These are phyloP conservation scores for Borovskyia barvae DNA, from an alignment of 208 protist genomes.

Conservation along the genomic window DNA sequence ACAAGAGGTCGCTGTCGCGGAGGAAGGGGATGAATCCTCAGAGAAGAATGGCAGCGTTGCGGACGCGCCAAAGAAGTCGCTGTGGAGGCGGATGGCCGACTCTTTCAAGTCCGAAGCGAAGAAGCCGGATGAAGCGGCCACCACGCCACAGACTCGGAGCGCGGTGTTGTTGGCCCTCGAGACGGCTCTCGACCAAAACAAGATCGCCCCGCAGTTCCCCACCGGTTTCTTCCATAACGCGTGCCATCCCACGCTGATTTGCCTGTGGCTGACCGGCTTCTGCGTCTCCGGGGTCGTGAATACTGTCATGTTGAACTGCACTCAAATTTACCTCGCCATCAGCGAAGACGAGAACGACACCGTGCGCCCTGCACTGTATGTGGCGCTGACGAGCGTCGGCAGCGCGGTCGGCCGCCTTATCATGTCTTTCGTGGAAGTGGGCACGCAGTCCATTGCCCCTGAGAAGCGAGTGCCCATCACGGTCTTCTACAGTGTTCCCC, in stretches of 20 bases:
- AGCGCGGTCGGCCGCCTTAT: constrained; percentile 36
- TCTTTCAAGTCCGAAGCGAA: neutral
- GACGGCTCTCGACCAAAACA: constrained; percentile 23
- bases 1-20: neutral
- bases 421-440: constrained; percentile 36
- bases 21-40: neutral
- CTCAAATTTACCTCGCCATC: constrained; percentile 40
- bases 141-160: constrained; percentile 8
- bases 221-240: constrained; percentile 41
- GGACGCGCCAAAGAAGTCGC: neutral
- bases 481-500: constrained; percentile 33
- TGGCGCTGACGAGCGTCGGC: constrained; percentile 38
- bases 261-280: constrained; percentile 40
- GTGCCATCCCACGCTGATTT: constrained; percentile 31
- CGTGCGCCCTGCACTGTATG: constrained; percentile 26
- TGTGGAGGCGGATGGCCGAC: too few relatives aligned
- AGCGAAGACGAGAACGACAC: constrained; percentile 25
- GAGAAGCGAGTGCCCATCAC: constrained; percentile 37
- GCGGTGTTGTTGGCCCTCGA: constrained; percentile 8
- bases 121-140: neutral
- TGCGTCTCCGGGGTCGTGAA: constrained; percentile 31
- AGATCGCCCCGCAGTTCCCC: constrained; percentile 37
- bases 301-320: constrained; percentile 33
- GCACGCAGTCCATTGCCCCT: constrained; percentile 22
- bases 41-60: neutral